Conservation (phyloP, 257 asterid species). For the Nicotiana sylvestris region DNA sequence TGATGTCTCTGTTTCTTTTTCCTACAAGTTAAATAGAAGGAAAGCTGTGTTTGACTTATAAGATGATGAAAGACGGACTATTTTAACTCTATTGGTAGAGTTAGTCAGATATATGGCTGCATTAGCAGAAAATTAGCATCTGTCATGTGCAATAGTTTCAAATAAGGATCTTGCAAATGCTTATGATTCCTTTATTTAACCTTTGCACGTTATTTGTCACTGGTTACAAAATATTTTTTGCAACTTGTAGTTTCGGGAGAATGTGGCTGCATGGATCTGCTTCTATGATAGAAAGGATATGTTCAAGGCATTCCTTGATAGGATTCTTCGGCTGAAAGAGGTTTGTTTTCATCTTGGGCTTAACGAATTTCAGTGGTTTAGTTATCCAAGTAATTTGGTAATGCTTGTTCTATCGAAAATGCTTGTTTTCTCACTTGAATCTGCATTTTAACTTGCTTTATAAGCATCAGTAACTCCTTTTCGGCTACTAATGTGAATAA, state of each 20-base stretch:
- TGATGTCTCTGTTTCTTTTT: neutral
- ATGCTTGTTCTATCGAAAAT: neutral
- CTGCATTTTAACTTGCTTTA: neutral
- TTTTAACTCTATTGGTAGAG: neutral
- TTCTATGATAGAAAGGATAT: slow-evolving; percentile 67
- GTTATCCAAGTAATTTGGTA: neutral
- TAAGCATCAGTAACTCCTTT: neutral
- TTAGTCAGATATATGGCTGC: neutral
- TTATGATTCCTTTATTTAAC: neutral
- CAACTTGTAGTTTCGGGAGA: slow-evolving; percentile 90
- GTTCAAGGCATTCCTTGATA: slow-evolving; percentile 85
- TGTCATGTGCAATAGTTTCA: neutral
- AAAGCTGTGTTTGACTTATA: neutral
- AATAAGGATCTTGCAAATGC: neutral
- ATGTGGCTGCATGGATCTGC: slow-evolving; percentile 96
- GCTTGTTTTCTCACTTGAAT: neutral
- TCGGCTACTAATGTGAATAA: neutral
- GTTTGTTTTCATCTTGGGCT: slow-evolving; percentile 32
- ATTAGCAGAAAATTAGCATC: neutral
- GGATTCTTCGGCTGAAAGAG: slow-evolving; percentile 87
- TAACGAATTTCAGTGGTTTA: neutral
- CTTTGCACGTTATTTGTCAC: neutral
- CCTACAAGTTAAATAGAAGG: neutral
- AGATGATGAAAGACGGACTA: neutral
- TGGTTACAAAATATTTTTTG: neutral